phyloP scores from a whole-genome alignment of 495 filamentous ascomycete species.

The Neurospora sp. region DNA sequence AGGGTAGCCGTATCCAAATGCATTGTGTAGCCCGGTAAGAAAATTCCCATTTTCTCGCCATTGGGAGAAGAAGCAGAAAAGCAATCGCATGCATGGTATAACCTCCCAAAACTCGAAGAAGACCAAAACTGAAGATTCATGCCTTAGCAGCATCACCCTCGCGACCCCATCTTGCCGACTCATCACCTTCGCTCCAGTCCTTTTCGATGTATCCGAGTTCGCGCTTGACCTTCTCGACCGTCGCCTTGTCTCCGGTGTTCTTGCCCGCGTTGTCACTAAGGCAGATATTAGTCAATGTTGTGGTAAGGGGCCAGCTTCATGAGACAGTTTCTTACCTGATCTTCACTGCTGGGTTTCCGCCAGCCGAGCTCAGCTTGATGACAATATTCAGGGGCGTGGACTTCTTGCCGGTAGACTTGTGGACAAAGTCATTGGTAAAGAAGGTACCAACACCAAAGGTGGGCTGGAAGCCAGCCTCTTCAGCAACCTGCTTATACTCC shows the following conservation, averaged over 20 bases:
- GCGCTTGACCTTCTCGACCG: conserved; percentile 74
- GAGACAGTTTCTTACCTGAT: conserved; percentile 43
- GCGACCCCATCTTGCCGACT: conserved; percentile 67
- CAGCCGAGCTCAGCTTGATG: conserved; percentile 84
- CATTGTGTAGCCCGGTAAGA: background rate
- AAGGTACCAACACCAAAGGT: conserved; percentile 92
- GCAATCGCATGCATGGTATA: background rate
- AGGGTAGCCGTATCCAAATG: background rate
- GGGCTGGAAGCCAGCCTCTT: conserved; percentile 68
- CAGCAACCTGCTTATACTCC: conserved; percentile 74
- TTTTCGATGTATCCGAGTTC: conserved; percentile 78
- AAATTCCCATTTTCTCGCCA: background rate
- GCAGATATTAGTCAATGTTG: background rate
- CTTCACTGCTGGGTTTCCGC: conserved; percentile 78
- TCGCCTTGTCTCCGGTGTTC: conserved; percentile 79
- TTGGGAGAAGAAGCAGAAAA: background rate
- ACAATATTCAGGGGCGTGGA: conserved; percentile 95
- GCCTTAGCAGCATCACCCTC: conserved; percentile 18
- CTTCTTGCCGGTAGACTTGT: conserved; percentile 59
- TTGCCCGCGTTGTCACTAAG: conserved; percentile 82
- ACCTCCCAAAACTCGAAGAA: conserved; percentile 1
- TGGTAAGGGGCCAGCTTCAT: too few relatives aligned
- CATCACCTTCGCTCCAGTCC: conserved; percentile 73
- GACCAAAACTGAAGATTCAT: background rate
- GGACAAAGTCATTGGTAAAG: conserved; percentile 84